These are phyloP conservation scores for Lobosporangium transversale DNA, from an alignment of 192 early-diverging fungal genomes.

Conservation along the genomic window DNA sequence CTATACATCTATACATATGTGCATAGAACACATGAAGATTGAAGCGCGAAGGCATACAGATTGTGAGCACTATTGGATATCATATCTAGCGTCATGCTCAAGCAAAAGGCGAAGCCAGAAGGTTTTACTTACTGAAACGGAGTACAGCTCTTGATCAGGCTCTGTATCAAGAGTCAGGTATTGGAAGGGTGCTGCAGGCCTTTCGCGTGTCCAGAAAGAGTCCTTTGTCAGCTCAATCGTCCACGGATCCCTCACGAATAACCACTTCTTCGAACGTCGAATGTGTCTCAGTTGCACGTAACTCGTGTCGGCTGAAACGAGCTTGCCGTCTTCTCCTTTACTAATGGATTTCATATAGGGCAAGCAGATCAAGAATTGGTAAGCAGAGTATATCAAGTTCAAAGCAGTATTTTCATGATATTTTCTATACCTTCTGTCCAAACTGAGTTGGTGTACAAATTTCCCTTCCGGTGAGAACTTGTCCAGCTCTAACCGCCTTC, in stretches of 20 bases:
- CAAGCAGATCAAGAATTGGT: neutral
- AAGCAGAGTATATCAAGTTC: neutral
- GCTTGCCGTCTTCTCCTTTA: constrained; percentile 1
- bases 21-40: neutral
- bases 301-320: constrained; percentile 17
- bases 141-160: constrained; percentile 16
- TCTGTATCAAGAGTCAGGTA: neutral
- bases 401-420: too few species aligned
- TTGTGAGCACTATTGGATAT: too few species aligned
- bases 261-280: constrained; percentile 22
- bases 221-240: constrained; percentile 24
- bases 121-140: constrained; percentile 46
- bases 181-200: constrained; percentile 13
- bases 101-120: too few species aligned
- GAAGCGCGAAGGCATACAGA: too few species aligned
- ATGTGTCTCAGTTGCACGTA: constrained; percentile 21
- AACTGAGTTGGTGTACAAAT: constrained; percentile 18
- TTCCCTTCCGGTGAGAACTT: constrained; percentile 30
- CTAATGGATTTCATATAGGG: neutral
- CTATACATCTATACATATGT: constrained; percentile 36
- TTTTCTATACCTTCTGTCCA: constrained; percentile 30
- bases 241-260: constrained; percentile 19
- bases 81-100: too few species aligned
- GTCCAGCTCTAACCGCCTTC: constrained; percentile 16
- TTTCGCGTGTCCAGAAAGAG: constrained; percentile 20